phyloP scores from a whole-genome alignment of 331 rosid species.

The Spiraea crenata region DNA sequence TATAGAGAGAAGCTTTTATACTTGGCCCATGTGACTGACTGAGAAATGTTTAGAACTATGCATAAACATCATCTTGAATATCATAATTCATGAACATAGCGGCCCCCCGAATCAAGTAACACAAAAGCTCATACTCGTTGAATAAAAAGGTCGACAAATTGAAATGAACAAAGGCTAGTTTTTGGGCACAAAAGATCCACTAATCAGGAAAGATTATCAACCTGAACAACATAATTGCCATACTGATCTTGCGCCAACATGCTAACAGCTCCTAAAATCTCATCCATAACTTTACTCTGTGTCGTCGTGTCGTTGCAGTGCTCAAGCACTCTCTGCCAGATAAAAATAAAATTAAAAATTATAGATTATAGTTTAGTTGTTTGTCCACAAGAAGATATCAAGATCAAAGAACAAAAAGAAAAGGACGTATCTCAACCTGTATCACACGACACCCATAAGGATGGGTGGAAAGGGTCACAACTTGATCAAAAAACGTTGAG shows the following conservation, averaged over 20 bases:
- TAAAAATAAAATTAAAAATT: slow-evolving; percentile 9
- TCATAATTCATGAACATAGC: neutral
- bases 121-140: neutral
- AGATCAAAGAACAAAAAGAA: neutral
- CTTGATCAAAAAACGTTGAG: slow-evolving; percentile 92
- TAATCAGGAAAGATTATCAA: slow-evolving; percentile 32
- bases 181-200: neutral
- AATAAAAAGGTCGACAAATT: neutral
- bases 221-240: slow-evolving; percentile 98
- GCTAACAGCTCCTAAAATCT: slow-evolving; percentile 86
- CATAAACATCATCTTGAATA: neutral
- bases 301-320: slow-evolving; percentile 71
- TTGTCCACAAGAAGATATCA: neutral
- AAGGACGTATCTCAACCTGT: slow-evolving; percentile 48
- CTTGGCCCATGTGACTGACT: neutral
- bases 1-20: neutral
- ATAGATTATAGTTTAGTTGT: slow-evolving; percentile 5
- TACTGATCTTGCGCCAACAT: slow-evolving; percentile 98
- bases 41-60: neutral
- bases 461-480: slow-evolving; percentile 90
- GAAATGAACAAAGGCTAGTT: neutral
- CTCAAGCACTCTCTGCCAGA: slow-evolving; percentile 88
- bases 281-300: slow-evolving; percentile 89
- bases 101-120: slow-evolving; percentile 1
- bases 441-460: slow-evolving; percentile 99